Conservation (phyloP, 305 asterid genomes). For the Caryopteris hybrid region DNA sequence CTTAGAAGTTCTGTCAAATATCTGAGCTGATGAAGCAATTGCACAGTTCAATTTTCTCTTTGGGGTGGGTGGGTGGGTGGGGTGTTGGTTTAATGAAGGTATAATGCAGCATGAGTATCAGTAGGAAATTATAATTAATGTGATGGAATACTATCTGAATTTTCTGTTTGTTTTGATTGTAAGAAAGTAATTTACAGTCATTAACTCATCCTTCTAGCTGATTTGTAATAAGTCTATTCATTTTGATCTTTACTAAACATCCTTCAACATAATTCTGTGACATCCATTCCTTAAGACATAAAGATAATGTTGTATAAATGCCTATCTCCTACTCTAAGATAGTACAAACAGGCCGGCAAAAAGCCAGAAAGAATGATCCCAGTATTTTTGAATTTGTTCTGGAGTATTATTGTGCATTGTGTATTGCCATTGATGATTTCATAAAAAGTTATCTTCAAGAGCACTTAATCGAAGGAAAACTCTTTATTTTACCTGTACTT, state of each 20-base stretch:
- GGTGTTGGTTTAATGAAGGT: not conserved
- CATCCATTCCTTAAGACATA: not conserved
- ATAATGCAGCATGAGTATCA: not conserved
- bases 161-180: not conserved
- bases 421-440: not conserved
- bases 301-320: not conserved
- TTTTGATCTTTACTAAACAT: not conserved
- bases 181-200: not conserved
- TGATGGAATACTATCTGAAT: not conserved
- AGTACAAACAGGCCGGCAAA: conserved; percentile 4
- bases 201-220: not conserved
- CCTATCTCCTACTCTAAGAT: not conserved
- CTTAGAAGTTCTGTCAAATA: not conserved
- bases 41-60: not conserved
- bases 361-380: not conserved
- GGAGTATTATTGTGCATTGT: not conserved
- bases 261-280: not conserved
- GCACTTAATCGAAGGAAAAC: conserved; percentile 6
- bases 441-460: not conserved
- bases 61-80: not conserved
- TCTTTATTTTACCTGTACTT: not conserved
- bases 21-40: not conserved
- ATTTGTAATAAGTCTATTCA: not conserved
- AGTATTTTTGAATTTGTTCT: not conserved
- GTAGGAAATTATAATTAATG: not conserved